Evolutionary conservation across 306 rosid genomes (phyloP), one percentile per base, ranked within the genome.

Genomic region (Citrullus mucosospermus): DNA sequence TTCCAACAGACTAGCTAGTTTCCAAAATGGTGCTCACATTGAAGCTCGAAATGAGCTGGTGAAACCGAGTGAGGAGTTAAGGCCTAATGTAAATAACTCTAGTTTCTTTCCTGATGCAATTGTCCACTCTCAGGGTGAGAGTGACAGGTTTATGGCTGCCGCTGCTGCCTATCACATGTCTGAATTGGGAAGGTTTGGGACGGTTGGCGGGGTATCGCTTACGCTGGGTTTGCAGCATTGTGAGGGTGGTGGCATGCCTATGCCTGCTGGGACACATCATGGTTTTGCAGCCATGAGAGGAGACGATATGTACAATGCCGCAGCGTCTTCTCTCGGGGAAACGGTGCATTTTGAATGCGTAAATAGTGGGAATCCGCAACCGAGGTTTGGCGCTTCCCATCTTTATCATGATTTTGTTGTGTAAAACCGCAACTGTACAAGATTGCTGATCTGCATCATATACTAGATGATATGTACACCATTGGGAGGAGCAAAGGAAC

Each of bases 171-270:
- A 88, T 84, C 90, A 92, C 30, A 84, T 90, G 88, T 81, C 89
- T 10, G 93, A 86, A 84, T 67, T 87, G 84, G 90, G 85, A 71
- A 84, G 91, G 82, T 84, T 85, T 8, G 86, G 88, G 79, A 50
- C 83, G 7, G 88, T 88, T 75, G 84, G 79, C 7, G 91, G 89
- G 44, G 93, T 92, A 50, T 90, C 93, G 16, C 93, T 92, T 34
- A 92, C 97, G 9, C 77, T 90, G 78, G 95, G 97, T 8, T 84
- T 92, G 83, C 97, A 90, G 81, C 97, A 92, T 82, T 85, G 93
- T 79, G 97, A 92, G 77, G 89, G 83, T 30, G 86, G 88, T 69
- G 81, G 85, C 72, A 67, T 84, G 25, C 87, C 88, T 59, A 86
- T 91, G 81, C 76, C 88, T 17, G 69, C 80, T 34, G 88, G 83